Percentiles rank a stretch among this genome's conserved stretches.
Conservation (phyloP, 371 early-diverging fungal genomes). For the Mucor plumbeus region DNA sequence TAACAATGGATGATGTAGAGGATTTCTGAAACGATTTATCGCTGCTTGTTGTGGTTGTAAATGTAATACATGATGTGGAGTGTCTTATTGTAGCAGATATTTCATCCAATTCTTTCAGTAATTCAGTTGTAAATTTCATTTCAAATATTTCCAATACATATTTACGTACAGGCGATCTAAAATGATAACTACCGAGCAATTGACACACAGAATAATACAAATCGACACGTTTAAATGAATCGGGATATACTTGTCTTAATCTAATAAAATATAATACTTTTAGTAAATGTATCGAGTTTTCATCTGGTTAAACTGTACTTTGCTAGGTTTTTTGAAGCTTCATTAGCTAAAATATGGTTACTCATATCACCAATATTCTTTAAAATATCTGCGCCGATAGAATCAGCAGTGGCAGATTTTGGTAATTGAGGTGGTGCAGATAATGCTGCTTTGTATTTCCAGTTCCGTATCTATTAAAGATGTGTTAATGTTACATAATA, state of each 20-base stretch:
- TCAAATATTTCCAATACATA: constrained; percentile 86
- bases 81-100: constrained; percentile 14
- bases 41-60: constrained; percentile 9
- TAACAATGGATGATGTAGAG: constrained; percentile 11
- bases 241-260: constrained; percentile 55
- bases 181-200: constrained; percentile 73
- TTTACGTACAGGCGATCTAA: constrained; percentile 75
- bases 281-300: too few relatives aligned
- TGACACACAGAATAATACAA: constrained; percentile 71
- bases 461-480: constrained; percentile 60
- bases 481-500: not conserved
- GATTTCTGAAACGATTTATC: not conserved
- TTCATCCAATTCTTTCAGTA: constrained; percentile 43
- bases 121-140: constrained; percentile 54
- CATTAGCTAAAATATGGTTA: constrained; percentile 85
- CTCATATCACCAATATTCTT: constrained; percentile 81
- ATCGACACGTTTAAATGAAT: constrained; percentile 59
- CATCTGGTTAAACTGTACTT: constrained; percentile 38
- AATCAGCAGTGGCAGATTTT: constrained; percentile 46
- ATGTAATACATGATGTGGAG: constrained; percentile 11
- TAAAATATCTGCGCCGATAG: constrained; percentile 70
- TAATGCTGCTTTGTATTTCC: constrained; percentile 59
- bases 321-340: constrained; percentile 74
- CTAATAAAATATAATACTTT: constrained; percentile 12
- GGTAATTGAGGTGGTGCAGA: constrained; percentile 55